Conservation (phyloP, 2,329 filamentous ascomycete species). For the Aureobasidium melanogenum region DNA sequence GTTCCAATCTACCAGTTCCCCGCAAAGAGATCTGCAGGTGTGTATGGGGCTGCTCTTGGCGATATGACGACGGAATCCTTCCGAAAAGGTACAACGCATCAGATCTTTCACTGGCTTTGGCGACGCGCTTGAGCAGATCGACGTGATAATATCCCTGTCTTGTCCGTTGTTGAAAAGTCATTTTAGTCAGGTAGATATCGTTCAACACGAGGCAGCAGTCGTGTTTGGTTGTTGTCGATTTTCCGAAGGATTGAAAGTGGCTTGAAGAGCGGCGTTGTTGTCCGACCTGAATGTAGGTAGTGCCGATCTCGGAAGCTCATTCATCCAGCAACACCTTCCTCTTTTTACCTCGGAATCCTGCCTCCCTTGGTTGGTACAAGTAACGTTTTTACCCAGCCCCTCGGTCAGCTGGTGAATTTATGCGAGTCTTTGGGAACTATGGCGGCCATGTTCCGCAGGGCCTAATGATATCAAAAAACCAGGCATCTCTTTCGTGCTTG, state of each 20-base stretch:
- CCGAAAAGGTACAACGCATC: background rate
- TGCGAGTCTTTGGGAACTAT: background rate
- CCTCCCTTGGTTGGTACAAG: background rate
- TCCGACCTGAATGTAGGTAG: background rate
- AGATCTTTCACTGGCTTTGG: background rate
- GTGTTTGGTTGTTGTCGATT: too few species aligned
- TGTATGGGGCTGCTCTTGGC: conserved; percentile 6
- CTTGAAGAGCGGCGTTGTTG: background rate
- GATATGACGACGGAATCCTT: conserved; percentile 5
- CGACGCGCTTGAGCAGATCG: background rate
- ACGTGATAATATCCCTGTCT: background rate
- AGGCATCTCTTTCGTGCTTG: background rate
- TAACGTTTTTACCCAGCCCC: background rate
- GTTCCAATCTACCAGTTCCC: background rate
- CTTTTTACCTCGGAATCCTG: background rate
- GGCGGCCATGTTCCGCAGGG: background rate
- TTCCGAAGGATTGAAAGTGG: conserved; percentile 2
- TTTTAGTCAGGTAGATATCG: background rate
- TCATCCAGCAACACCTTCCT: conserved; percentile 5
- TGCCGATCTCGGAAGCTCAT: conserved; percentile 6
- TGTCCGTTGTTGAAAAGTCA: background rate
- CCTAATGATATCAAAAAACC: background rate
- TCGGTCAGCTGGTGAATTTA: background rate
- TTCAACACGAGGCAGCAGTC: too few species aligned
- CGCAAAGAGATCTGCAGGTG: conserved; percentile 6